phyloP scores from a whole-genome alignment of 192 early-diverging fungal species.

The Radiomyces spectabilis region DNA sequence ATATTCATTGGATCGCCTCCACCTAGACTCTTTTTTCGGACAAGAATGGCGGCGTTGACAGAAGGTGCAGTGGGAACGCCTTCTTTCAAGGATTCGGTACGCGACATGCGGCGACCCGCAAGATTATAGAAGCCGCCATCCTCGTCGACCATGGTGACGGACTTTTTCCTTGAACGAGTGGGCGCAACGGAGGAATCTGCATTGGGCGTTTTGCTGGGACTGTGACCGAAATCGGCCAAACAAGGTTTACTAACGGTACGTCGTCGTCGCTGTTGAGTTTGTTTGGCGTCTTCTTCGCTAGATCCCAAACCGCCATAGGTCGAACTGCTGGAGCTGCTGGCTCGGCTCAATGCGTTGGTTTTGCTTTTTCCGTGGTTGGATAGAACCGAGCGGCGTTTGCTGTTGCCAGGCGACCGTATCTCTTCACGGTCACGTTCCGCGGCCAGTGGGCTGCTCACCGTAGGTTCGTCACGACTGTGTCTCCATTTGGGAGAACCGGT shows the following conservation, averaged over 20 bases:
- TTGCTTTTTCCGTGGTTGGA: background rate
- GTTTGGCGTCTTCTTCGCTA: background rate
- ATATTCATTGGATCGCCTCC: too few species aligned
- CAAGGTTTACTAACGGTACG: too few species aligned
- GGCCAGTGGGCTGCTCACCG: too few species aligned
- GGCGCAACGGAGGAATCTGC: background rate
- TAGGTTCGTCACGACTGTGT: too few species aligned
- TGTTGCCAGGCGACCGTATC: too few species aligned
- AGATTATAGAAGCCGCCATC: background rate
- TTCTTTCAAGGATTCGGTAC: constrained; percentile 22
- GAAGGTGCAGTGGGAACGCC: constrained; percentile 17
- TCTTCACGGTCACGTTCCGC: too few species aligned
- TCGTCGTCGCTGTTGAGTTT: background rate
- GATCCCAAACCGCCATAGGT: background rate
- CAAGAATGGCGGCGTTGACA: constrained; percentile 3
- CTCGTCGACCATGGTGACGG: background rate
- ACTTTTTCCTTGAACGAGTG: background rate
- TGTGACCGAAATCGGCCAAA: too few species aligned
- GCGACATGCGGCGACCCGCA: constrained; percentile 3
- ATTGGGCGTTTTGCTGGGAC: background rate
- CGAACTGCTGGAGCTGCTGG: too few species aligned
- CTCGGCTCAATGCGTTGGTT: background rate
- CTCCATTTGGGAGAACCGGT: constrained; percentile 1
- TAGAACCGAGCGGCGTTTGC: background rate
- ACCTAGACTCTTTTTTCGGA: constrained; percentile 4